Conservation (phyloP, 176 grass and related monocot species). For the Hyparrhenia diplandra region DNA sequence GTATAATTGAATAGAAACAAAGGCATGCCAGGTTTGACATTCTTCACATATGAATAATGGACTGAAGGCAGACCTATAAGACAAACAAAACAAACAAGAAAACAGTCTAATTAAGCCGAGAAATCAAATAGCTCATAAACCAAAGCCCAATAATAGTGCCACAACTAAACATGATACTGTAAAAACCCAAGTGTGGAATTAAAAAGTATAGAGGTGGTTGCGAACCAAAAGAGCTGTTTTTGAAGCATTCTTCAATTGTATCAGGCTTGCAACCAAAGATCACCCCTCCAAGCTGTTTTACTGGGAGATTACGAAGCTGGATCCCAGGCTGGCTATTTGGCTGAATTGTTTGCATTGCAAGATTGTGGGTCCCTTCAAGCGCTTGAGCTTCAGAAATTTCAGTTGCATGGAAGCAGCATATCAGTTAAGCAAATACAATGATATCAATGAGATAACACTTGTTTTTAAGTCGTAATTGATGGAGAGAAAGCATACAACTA, state of each 20-base stretch:
- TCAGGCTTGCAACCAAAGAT: slow-evolving; percentile 85
- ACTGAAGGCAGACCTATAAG: slow-evolving; percentile 65
- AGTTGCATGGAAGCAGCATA: not conserved
- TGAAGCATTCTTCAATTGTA: slow-evolving; percentile 84
- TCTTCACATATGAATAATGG: slow-evolving; percentile 84
- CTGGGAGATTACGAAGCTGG: slow-evolving; percentile 40
- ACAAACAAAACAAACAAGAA: slow-evolving; percentile 12
- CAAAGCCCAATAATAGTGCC: not conserved
- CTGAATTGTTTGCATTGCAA: slow-evolving; percentile 28
- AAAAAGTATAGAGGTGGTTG: slow-evolving; percentile 19
- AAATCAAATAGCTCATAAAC: slow-evolving; percentile 15
- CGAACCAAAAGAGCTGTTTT: slow-evolving; percentile 90
- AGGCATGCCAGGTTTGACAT: slow-evolving; percentile 72
- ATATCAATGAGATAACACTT: not conserved
- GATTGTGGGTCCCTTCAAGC: slow-evolving; percentile 18
- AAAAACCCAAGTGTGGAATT: not conserved
- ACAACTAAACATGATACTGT: not conserved
- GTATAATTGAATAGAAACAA: slow-evolving; percentile 94
- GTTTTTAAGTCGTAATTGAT: not conserved
- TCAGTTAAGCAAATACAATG: slow-evolving; percentile 23
- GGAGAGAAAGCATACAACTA: not conserved
- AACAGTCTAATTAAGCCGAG: not conserved
- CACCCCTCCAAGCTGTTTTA: slow-evolving; percentile 60
- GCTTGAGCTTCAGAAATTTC: slow-evolving; percentile 35
- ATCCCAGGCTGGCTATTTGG: not conserved